A percentile compares a stretch with the other conserved stretches of the same genome.
Evolutionary conservation across 139 green algal species (phyloP).

Genomic region (Auxenochlorella pyrenoidosa): DNA sequence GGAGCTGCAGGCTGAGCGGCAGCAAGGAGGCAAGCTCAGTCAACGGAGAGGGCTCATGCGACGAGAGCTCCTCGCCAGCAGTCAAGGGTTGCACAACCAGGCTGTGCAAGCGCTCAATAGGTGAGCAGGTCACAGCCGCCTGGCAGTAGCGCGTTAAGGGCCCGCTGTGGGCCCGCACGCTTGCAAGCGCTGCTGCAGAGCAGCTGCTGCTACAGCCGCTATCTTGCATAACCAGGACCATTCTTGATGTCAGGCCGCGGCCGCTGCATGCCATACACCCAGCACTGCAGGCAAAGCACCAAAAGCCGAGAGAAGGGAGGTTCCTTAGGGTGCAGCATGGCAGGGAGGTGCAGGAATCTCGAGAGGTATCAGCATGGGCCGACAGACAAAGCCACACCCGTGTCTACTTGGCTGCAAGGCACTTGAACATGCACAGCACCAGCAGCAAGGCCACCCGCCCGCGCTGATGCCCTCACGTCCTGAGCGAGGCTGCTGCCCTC

Average conservation of each 20-base stretch:
- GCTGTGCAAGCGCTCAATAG: too few relatives aligned
- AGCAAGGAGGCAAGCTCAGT: too few relatives aligned
- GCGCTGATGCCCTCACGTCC: too few relatives aligned
- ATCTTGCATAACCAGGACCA: not conserved
- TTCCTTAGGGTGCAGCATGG: not conserved
- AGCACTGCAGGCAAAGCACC: not conserved
- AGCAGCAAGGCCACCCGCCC: not conserved
- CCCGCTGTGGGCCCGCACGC: not conserved
- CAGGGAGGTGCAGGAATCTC: not conserved
- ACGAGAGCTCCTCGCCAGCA: too few relatives aligned
- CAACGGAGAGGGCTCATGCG: too few relatives aligned
- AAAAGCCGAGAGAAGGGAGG: too few relatives aligned
- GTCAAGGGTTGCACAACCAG: too few relatives aligned
- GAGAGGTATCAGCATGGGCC: too few relatives aligned
- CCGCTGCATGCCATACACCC: constrained; percentile 29
- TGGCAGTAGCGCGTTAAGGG: not conserved
- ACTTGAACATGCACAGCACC: not conserved
- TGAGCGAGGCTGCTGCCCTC: too few relatives aligned
- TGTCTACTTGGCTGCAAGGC: not conserved
- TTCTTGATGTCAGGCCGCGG: constrained; percentile 7
- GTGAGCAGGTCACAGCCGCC: not conserved
- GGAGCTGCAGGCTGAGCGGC: too few relatives aligned
- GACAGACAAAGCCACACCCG: too few relatives aligned
- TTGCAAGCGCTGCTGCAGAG: not conserved
- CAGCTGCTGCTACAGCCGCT: not conserved